Conservation (phyloP, 768 basidiomycete species). For the Tylopilus felleus region DNA sequence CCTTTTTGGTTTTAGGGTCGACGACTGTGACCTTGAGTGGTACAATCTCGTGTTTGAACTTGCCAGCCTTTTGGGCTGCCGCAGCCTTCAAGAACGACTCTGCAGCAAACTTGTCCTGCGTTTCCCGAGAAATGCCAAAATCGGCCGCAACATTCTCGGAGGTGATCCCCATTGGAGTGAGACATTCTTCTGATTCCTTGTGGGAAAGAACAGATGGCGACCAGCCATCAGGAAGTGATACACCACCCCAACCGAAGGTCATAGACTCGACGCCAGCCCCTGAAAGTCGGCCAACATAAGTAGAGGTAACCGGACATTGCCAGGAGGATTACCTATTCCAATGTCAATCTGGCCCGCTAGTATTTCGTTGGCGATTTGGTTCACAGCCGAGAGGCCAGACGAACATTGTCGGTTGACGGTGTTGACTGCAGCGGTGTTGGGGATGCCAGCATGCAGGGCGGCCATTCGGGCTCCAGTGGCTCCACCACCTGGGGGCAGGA, state of each 20-base stretch:
- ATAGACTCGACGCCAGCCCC: slow-evolving; percentile 90
- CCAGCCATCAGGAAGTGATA: slow-evolving; percentile 52
- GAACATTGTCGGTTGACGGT: slow-evolving; percentile 93
- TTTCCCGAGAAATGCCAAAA: slow-evolving; percentile 66
- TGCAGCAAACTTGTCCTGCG: slow-evolving; percentile 86
- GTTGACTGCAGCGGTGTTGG: slow-evolving; percentile 66
- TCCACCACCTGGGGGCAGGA: slow-evolving; percentile 83
- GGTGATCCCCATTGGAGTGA: slow-evolving; percentile 89
- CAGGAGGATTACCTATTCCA: slow-evolving; percentile 65
- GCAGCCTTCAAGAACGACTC: slow-evolving; percentile 82
- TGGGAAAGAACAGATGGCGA: slow-evolving; percentile 64
- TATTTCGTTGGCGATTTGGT: slow-evolving; percentile 81
- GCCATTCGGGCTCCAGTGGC: slow-evolving; percentile 84
- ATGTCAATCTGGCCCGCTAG: slow-evolving; percentile 78
- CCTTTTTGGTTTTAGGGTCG: slow-evolving; percentile 73
- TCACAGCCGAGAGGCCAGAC: slow-evolving; percentile 78
- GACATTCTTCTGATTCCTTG: slow-evolving; percentile 75
- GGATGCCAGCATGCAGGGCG: slow-evolving; percentile 81
- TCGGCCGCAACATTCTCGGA: slow-evolving; percentile 89
- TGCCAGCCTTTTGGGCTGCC: slow-evolving; percentile 73
- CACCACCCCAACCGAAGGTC: slow-evolving; percentile 71
- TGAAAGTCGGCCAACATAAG: slow-evolving; percentile 25
- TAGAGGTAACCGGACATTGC: neutral
- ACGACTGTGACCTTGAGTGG: slow-evolving; percentile 68
- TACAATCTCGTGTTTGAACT: slow-evolving; percentile 80